A percentile compares a stretch with the other conserved stretches of the same genome.
Conservation (phyloP, 352 stramenopile genomes). For the Halophytophthora batemanensis region DNA sequence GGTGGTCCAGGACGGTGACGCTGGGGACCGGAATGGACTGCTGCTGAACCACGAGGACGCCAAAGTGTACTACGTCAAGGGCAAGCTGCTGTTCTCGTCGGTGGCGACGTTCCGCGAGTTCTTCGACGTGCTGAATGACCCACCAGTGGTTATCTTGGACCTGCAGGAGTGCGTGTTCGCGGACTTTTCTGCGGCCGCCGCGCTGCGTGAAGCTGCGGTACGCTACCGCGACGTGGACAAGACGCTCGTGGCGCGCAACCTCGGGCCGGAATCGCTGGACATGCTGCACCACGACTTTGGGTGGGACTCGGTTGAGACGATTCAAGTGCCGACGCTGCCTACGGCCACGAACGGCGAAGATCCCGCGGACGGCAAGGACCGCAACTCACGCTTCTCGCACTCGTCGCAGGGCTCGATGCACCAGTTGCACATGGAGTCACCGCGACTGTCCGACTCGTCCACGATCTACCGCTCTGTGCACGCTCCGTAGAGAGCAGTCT, state of each 20-base stretch:
- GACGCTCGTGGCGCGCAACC: conserved; percentile 58
- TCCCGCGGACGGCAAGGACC: conserved; percentile 24
- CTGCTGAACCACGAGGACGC: conserved; percentile 31
- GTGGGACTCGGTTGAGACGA: conserved; percentile 40
- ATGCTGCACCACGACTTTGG: conserved; percentile 57
- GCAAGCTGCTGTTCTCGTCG: conserved; percentile 80
- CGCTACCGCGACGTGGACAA: conserved; percentile 77
- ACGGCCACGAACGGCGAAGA: conserved; percentile 20
- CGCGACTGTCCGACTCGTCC: conserved; percentile 8
- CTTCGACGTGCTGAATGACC: conserved; percentile 67
- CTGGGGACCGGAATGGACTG: conserved; percentile 26
- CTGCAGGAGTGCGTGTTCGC: conserved; percentile 65
- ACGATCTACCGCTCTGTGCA: conserved; percentile 17
- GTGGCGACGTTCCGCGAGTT: conserved; percentile 74
- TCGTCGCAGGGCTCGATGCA: conserved; percentile 23
- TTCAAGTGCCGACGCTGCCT: conserved; percentile 22
- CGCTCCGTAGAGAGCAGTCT: conserved; percentile 10
- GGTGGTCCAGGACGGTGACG: conserved; percentile 23
- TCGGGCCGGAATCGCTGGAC: conserved; percentile 54
- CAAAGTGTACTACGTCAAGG: conserved; percentile 77
- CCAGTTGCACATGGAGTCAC: conserved; percentile 26
- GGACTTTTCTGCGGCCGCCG: conserved; percentile 84
- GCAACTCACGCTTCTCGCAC: conserved; percentile 15
- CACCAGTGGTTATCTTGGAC: conserved; percentile 70
- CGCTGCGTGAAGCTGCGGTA: conserved; percentile 67